Conservation (phyloP, 345 rosid species). For the Populus tremula region DNA sequence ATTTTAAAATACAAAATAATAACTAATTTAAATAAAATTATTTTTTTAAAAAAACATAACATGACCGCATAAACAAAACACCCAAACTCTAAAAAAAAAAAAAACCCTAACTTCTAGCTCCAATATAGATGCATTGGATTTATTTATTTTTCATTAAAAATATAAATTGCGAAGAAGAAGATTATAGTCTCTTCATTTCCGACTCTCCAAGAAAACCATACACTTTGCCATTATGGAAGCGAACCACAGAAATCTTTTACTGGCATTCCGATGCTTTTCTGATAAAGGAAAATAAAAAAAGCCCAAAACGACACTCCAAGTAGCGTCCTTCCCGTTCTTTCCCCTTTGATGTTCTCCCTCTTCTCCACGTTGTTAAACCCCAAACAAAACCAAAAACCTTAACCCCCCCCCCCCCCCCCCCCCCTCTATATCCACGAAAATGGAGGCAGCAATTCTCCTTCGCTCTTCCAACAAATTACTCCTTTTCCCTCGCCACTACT, state of each 20-base stretch:
- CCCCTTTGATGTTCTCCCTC: background rate
- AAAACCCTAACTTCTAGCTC: too few species aligned
- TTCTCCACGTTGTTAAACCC: background rate
- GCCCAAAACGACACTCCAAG: background rate
- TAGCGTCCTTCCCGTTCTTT: background rate
- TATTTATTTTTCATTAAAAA: too few species aligned
- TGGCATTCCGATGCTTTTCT: background rate
- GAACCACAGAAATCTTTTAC: background rate
- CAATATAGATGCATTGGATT: too few species aligned
- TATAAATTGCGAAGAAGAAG: too few species aligned
- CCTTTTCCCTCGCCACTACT: slow-evolving; percentile 46
- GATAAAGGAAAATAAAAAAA: background rate
- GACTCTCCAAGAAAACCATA: background rate
- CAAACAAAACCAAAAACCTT: background rate
- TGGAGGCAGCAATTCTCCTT: slow-evolving; percentile 55
- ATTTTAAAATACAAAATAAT: too few species aligned
- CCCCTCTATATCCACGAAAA: background rate
- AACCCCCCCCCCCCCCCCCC: background rate
- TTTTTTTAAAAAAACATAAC: too few species aligned
- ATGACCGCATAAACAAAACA: too few species aligned
- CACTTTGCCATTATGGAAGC: too few species aligned
- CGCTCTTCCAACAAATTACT: slow-evolving; percentile 50
- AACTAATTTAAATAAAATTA: too few species aligned
- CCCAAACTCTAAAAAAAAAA: too few species aligned
- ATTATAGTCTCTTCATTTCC: too few species aligned